These are phyloP conservation scores for Periconia macrospinosa DNA, from an alignment of 2,329 filamentous ascomycete genomes.

Conservation along the genomic window DNA sequence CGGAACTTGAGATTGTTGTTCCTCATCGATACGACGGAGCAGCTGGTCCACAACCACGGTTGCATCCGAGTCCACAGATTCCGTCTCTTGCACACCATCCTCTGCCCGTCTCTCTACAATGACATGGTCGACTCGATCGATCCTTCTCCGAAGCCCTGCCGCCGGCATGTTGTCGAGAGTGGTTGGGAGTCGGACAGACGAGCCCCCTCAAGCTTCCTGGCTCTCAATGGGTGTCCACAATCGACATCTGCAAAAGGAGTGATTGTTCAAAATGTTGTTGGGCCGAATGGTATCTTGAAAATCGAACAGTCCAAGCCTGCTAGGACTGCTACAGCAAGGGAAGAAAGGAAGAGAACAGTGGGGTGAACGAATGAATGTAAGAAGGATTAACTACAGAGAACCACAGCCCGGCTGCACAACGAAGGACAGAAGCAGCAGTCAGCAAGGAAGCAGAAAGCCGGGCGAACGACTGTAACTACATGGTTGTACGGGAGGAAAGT, in stretches of 20 bases:
- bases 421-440: conserved; percentile 38
- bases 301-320: conserved; percentile 34
- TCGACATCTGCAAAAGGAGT: conserved; percentile 39
- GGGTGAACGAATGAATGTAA: conserved; percentile 35
- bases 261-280: conserved; percentile 18
- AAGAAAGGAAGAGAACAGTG: conserved; percentile 19
- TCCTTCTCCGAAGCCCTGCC: conserved; percentile 21
- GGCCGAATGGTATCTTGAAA: conserved; percentile 8
- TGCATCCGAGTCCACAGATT: conserved; percentile 13
- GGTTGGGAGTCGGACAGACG: conserved; percentile 22
- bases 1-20: conserved; percentile 13
- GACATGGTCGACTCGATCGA: conserved; percentile 29
- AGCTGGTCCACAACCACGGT: conserved; percentile 21
- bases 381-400: conserved; percentile 33
- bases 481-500: conserved; percentile 34
- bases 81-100: conserved; percentile 14
- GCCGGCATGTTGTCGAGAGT: conserved; percentile 32
- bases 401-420: conserved; percentile 42
- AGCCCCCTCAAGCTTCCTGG: conserved; percentile 40
- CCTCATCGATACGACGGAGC: conserved; percentile 14
- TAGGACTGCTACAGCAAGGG: conserved; percentile 34
- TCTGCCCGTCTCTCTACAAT: conserved; percentile 27
- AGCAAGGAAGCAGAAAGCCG: conserved; percentile 35
- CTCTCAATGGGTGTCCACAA: conserved; percentile 29
- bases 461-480: conserved; percentile 39